Evolutionary conservation across 805 yeast species (phyloP), one percentile per base, ranked within the genome.

Genomic region (Tetrapisispora iriomotensis): DNA sequence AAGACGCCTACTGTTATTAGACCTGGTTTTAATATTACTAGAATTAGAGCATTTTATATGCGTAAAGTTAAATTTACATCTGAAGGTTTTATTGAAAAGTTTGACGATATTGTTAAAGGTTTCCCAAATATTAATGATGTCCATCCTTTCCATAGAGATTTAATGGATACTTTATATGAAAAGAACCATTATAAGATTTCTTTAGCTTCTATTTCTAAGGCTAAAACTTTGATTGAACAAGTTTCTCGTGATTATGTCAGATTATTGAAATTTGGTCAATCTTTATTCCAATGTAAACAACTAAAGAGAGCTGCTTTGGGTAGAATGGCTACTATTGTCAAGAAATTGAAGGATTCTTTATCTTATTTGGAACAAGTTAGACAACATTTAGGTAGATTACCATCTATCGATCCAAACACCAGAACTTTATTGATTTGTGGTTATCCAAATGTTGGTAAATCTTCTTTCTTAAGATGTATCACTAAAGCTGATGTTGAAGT

Each of bases 401-500:
- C 99, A 44, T 76, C 90, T 50, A 92, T 92, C 62, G 98, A 92
- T 65, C 99, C 99, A 60, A 92, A 92, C 67, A 92, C 99, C 41
- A 82, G 99, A 71, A 92, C 99, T 19, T 70, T 92, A 53, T 74
- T 92, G 56, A 90, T 92, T 58, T 92, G 99, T 70, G 99, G 99
- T 46, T 92, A 92, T 67, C 99, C 99, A 41, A 92, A 92, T 65
- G 99, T 92, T 45, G 99, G 99, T 68, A 92, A 92, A 67, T 92
- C 98, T 12, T 86, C 96, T 13, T 92, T 92, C 67, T 73, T 92
- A 64, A 74, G 78, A 58, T 77, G 92, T 62, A 84, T 92, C 66
- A 92, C 99, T 47, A 84, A 94, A 56, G 97, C 97, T 29, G 97
- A 92, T 56, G 99, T 92, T 43, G 99, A 92, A 60, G 98, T 92